These are phyloP conservation scores for Salix brachista DNA, from an alignment of 345 rosid genomes.

Conservation along the genomic window DNA sequence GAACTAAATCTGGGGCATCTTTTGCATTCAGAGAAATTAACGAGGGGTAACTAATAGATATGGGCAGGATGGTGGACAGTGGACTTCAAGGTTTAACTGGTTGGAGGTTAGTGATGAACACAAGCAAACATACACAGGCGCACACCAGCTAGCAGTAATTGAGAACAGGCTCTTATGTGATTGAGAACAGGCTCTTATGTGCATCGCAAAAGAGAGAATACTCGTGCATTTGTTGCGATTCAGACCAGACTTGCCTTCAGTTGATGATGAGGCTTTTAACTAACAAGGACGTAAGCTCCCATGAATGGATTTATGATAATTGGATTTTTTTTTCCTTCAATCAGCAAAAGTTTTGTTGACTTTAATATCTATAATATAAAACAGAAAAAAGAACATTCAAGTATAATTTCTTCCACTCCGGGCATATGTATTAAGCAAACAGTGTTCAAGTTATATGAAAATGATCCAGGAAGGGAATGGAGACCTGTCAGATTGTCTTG, in stretches of 20 bases:
- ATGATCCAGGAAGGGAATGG: neutral
- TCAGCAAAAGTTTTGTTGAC: neutral
- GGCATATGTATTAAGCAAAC: neutral
- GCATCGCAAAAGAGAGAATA: neutral
- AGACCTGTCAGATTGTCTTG: slow-evolving; percentile 78
- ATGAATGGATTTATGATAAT: neutral
- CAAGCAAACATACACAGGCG: neutral
- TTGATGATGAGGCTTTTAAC: neutral
- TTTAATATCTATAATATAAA: neutral
- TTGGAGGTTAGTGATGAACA: neutral
- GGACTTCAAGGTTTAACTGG: neutral
- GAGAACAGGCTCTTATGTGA: too few relatives aligned
- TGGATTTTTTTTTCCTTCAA: neutral
- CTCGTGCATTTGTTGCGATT: neutral
- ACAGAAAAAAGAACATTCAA: neutral
- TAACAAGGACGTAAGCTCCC: too few relatives aligned
- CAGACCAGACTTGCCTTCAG: neutral
- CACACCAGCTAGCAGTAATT: neutral
- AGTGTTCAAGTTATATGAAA: neutral
- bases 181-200: too few relatives aligned
- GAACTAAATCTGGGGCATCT: too few relatives aligned
- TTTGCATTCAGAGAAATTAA: neutral
- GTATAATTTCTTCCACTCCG: neutral
- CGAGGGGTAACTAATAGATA: neutral
- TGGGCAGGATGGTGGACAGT: neutral